phyloP scores from a whole-genome alignment of 139 green algal species.

The Dunaliella primolecta region DNA sequence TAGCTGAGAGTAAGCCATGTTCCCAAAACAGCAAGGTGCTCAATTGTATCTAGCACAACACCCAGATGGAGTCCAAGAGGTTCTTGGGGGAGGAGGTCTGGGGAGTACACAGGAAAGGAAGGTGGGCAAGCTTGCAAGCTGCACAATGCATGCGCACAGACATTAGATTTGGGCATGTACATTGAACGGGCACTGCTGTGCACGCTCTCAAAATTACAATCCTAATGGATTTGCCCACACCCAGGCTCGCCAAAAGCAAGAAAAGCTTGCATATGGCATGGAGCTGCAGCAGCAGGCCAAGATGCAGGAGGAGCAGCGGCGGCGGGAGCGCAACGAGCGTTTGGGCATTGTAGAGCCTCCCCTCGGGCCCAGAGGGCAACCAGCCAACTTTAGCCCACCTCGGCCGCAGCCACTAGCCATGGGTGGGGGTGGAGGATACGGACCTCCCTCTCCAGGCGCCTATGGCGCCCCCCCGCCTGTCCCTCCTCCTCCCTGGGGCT shows the following conservation, averaged over 20 bases:
- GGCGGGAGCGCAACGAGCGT: constrained; percentile 30
- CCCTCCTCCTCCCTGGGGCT: neutral
- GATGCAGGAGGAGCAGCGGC: constrained; percentile 27
- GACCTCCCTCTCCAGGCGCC: neutral
- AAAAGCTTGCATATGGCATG: constrained; percentile 19
- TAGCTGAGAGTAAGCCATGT: no score
- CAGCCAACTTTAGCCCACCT: neutral
- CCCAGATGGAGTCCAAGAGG: neutral
- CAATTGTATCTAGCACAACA: no score
- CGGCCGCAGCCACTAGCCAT: neutral
- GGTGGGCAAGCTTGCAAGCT: neutral
- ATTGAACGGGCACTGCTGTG: neutral
- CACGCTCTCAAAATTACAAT: neutral
- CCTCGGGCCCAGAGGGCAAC: neutral
- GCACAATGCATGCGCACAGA: neutral
- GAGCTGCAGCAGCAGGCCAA: constrained; percentile 38
- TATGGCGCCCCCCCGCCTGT: neutral
- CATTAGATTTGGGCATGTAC: no score
- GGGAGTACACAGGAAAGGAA: neutral
- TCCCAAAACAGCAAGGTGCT: no score
- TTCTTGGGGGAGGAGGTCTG: neutral
- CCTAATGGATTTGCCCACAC: neutral
- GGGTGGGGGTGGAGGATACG: neutral
- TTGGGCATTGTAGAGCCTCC: constrained; percentile 19
- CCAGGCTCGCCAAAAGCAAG: constrained; percentile 14